Base-by-base conservation (phyloP, 805 yeast genomes). In the Torulaspora gathmanii region DNA sequence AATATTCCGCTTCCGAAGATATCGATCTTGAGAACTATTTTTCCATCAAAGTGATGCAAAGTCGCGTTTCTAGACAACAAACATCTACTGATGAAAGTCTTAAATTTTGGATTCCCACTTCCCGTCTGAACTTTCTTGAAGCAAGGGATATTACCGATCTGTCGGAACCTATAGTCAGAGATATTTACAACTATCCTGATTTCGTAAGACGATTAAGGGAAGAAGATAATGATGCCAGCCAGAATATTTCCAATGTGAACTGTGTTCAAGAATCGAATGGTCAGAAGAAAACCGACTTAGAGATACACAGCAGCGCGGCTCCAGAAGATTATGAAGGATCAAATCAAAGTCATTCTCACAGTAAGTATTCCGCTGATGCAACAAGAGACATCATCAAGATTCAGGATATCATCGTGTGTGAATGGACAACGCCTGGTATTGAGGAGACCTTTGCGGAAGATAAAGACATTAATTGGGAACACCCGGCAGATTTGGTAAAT, bases 361-460 rank as follows among this genome's bases (percentile, higher is more conserved):
- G 10, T 20, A 15, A 39, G 11, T 19, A 10, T 6, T 22, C 29
- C 6, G 12, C 6, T 16, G 5, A 12, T 6, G 11, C n/a, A 20
- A 8, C 31, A 27, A 25, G 34, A 19, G 7, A 28, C n/a, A 45
- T 70, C 22, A 51, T 74, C 12, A 48, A 45, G 1, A 57, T 54
- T 23, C 68, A 64, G 26, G 70, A 61, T 36, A 74, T 78, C 1
- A 53, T 80, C 9, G 74, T 85, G 4, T 82, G 90, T 60, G 84
- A 85, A 53, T 86, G 95, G 93, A 68, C 72, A 25, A 58, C 66
- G 2, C 72, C 67, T 1, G 59, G 66, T 1, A 74, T 74, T 55
- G 72, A 74, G 31, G 70, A 71, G 5, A 79, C 78, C 40, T 86
- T 85, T 58, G 63, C 75, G 5, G 69, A 67, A 31, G 76, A 76